Conservation (phyloP, 768 basidiomycete species). For the Crucibulum laeve region DNA sequence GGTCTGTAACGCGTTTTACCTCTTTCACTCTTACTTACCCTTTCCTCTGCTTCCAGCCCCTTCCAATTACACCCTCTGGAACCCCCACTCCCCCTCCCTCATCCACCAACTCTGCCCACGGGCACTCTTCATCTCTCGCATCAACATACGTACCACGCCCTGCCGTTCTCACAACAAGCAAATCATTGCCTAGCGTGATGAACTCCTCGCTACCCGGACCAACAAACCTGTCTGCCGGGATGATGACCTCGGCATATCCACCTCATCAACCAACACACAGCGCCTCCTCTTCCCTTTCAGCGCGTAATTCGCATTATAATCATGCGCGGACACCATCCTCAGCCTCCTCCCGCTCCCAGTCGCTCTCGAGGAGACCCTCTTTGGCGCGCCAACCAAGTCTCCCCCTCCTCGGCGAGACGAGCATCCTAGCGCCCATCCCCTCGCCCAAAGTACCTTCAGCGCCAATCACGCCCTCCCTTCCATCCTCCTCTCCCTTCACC, state of each 20-base stretch:
- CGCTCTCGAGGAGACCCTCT: constrained; percentile 4
- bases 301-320: neutral
- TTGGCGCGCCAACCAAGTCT: constrained; percentile 10
- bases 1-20: neutral
- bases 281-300: no score
- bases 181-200: no score
- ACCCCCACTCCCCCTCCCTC: neutral
- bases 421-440: constrained; percentile 1
- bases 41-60: neutral
- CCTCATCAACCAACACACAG: no score
- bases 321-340: neutral
- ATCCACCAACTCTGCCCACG: neutral
- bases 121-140: neutral
- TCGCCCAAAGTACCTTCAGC: neutral
- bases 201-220: no score
- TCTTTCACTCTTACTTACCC: neutral
- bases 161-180: no score
- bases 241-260: no score
- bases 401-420: constrained; percentile 9
- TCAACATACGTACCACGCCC: neutral
- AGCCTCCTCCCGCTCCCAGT: neutral
- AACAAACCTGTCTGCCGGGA: no score
- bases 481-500: constrained; percentile 2
- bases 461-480: constrained; percentile 6
- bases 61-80: neutral